Percentiles rank a stretch among this genome's conserved stretches.
Conservation (phyloP, 148 eudicot species). For the Dianthus caryophyllus region DNA sequence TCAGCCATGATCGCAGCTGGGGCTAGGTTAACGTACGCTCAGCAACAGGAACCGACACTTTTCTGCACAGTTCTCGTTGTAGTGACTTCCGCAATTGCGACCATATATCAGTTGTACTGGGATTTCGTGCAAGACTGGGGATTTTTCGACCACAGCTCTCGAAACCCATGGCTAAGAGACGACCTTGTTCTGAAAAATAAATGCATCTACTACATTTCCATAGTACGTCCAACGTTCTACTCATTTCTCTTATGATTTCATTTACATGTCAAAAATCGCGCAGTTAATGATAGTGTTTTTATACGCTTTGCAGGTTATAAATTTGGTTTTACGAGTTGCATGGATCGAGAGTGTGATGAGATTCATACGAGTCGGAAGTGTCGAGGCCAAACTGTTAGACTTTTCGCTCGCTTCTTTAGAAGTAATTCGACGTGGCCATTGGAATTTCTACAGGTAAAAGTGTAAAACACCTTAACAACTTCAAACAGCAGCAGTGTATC, state of each 20-base stretch:
- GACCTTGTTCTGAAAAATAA: constrained; percentile 71
- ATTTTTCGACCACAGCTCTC: constrained; percentile 53
- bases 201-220: constrained; percentile 71
- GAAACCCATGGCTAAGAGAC: constrained; percentile 77
- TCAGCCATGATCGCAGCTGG: constrained; percentile 99
- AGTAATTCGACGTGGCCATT: constrained; percentile 95
- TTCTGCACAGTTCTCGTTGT: constrained; percentile 54
- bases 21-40: constrained; percentile 66
- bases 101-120: constrained; percentile 90
- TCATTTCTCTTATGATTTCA: background rate
- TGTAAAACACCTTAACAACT: background rate
- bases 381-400: constrained; percentile 63
- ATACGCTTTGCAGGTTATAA: constrained; percentile 47
- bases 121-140: constrained; percentile 98
- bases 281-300: background rate
- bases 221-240: constrained; percentile 38
- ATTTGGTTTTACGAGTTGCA: constrained; percentile 65
- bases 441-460: constrained; percentile 99
- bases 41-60: constrained; percentile 38
- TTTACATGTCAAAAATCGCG: constrained; percentile 2
- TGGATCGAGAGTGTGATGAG: constrained; percentile 83
- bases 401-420: constrained; percentile 85
- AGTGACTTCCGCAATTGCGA: constrained; percentile 68
- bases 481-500: too few relatives aligned
- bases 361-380: constrained; percentile 38